Evolutionary conservation across 2,329 filamentous ascomycete genomes (phyloP), one percentile per base, ranked within the genome.

Genomic region (Graphiopsis chlorocephala): DNA sequence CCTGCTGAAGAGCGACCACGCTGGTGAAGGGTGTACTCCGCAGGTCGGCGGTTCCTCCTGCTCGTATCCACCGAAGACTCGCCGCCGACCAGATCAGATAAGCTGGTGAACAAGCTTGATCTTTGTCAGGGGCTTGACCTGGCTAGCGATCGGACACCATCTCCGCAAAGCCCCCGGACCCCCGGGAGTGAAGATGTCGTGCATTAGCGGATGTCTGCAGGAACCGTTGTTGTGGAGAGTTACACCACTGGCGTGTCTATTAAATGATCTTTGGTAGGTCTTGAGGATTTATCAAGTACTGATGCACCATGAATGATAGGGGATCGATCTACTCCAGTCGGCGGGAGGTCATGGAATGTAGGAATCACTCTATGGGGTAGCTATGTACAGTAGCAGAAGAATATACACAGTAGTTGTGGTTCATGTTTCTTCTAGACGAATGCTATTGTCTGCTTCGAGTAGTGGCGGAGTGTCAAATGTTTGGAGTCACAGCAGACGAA

Each of bases 171-270:
- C n/a, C 38, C 38, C 38, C 38, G 38, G 38, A 45, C n/a, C n/a
- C 4, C 7, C 28, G 45, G 47, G 59, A 61, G 47, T 47, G 57
- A 47, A 47, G 60, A 62, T 52, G 60, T 55, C 31, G 60, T 62
- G 60, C 60, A 53, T 62, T 62, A 62, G 60, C 25, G 60, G 48
- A 25, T 29, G 8, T 15, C 48, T 62, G 60, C 60, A 62, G 60
- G 60, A 42, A 62, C 60, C 50, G 29, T 53, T 20, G 8, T 10
- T 53, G 50, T 45, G 38, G 38, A 20, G 38, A 45, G 38, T 45
- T 45, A 45, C 38, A 45, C 38, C 8, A 20, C 10, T 45, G n/a
- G 38, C n/a, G n/a, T 23, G 17, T 45, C 6, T 45, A 23, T 20
- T 20, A 23, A n/a, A 12, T 45, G 38, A 45, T 23, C 38, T 11